Percentiles rank a stretch among this genome's conserved stretches.
phyloP scores from a whole-genome alignment of 208 protist genomes.

The Cochliopodium minus region DNA sequence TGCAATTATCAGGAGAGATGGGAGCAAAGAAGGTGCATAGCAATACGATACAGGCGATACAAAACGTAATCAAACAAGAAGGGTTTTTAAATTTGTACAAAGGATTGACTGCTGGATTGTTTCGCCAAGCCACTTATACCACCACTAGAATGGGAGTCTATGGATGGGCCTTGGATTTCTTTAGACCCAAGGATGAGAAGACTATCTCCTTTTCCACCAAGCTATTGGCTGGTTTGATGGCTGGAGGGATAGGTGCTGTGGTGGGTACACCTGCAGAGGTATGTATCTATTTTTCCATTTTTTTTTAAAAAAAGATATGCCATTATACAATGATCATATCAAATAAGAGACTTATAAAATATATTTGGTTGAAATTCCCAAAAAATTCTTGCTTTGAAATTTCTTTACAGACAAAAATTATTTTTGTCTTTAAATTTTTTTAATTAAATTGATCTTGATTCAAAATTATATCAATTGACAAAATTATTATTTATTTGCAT shows the following conservation, averaged over 20 bases:
- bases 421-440: no score
- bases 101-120: not conserved
- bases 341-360: no score
- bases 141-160: conserved; percentile 9
- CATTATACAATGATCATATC: no score
- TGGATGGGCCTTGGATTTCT: not conserved
- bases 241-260: not conserved
- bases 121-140: not conserved
- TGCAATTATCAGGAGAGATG: not conserved
- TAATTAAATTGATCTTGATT: no score
- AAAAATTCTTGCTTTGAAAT: no score
- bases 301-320: no score
- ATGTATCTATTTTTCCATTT: no score
- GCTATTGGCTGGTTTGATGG: not conserved
- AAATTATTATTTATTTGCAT: no score
- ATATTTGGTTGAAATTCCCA: no score
- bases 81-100: not conserved
- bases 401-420: no score
- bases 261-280: conserved; percentile 5
- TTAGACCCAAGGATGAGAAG: not conserved
- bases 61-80: not conserved
- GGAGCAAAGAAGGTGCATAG: no score
- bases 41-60: not conserved
- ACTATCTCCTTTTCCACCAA: not conserved
- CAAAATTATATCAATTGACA: no score